phyloP scores from a whole-genome alignment of 1,139 yeast genomes.

The Candida labiduridarum region DNA sequence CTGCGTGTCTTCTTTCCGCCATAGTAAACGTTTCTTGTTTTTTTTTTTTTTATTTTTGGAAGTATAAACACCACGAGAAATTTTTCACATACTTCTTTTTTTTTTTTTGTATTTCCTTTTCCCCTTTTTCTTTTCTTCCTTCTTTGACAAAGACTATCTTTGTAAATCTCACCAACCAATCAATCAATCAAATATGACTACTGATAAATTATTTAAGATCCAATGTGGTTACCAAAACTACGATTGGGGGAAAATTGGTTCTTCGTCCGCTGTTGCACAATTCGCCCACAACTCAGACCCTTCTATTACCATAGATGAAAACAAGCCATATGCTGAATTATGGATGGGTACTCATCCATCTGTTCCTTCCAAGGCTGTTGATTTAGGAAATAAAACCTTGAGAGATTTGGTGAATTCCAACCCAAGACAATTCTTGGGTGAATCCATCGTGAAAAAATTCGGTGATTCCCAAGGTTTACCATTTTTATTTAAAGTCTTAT shows the following conservation, averaged over 20 bases:
- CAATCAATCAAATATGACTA: conserved; percentile 1
- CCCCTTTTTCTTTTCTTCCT: not conserved
- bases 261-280: conserved; percentile 82
- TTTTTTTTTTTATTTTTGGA: not conserved
- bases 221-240: conserved; percentile 68
- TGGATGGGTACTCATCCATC: conserved; percentile 99
- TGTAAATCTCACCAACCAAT: not conserved
- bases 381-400: conserved; percentile 51
- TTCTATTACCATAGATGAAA: conserved; percentile 57
- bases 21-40: not conserved
- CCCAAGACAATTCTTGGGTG: conserved; percentile 64
- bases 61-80: conserved; percentile 1
- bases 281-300: conserved; percentile 77
- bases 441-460: conserved; percentile 62
- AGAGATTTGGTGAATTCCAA: conserved; percentile 63
- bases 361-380: conserved; percentile 74
- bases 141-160: conserved; percentile 2
- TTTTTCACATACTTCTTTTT: not conserved
- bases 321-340: conserved; percentile 83
- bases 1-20: conserved; percentile 2
- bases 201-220: conserved; percentile 39
- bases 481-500: conserved; percentile 88
- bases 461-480: conserved; percentile 77
- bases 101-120: not conserved
- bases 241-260: conserved; percentile 89